A percentile compares a stretch with the other conserved stretches of the same genome.
These are phyloP conservation scores for Nothophytophthora sp. DNA, from an alignment of 352 stramenopile species.

Conservation along the genomic window DNA sequence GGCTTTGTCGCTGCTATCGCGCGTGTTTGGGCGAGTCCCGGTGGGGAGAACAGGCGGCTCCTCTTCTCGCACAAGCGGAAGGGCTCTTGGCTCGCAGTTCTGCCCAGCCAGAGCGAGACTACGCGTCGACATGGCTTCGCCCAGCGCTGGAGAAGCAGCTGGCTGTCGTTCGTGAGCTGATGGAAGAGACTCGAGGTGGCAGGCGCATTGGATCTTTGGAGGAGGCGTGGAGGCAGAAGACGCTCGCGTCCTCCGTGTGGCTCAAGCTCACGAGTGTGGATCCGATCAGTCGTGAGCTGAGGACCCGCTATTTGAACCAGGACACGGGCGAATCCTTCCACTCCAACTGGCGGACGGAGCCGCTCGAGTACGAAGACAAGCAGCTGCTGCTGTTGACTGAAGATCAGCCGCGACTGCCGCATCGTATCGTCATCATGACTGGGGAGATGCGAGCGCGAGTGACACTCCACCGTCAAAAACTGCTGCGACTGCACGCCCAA, in stretches of 20 bases:
- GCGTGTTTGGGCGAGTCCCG: conserved; percentile 24
- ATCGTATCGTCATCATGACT: conserved; percentile 48
- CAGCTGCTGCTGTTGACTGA: conserved; percentile 11
- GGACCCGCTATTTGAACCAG: conserved; percentile 59
- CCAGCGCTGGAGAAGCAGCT: conserved; percentile 18
- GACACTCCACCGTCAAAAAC: conserved; percentile 3
- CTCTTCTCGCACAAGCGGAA: conserved; percentile 22
- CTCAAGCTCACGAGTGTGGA: conserved; percentile 31
- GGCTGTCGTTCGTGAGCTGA: conserved; percentile 9
- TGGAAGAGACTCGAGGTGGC: conserved; percentile 4
- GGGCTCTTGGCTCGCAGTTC: conserved; percentile 14
- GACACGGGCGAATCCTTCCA: conserved; percentile 47
- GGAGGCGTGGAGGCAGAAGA: conserved; percentile 29
- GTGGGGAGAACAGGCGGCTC: conserved; percentile 14
- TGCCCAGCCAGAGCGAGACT: conserved; percentile 10
- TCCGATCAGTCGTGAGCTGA: neutral
- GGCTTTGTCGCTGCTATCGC: conserved; percentile 41
- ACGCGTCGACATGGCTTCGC: conserved; percentile 4
- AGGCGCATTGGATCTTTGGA: conserved; percentile 21
- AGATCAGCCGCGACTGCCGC: conserved; percentile 23
- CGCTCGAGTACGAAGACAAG: conserved; percentile 65
- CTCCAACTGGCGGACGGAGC: conserved; percentile 21
- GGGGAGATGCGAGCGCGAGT: conserved; percentile 27
- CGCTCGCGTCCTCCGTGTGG: conserved; percentile 62
- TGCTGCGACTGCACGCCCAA: conserved; percentile 14